Base-by-base conservation (phyloP, 2,329 filamentous ascomycete genomes). In the Aspergillus chevalieri region DNA sequence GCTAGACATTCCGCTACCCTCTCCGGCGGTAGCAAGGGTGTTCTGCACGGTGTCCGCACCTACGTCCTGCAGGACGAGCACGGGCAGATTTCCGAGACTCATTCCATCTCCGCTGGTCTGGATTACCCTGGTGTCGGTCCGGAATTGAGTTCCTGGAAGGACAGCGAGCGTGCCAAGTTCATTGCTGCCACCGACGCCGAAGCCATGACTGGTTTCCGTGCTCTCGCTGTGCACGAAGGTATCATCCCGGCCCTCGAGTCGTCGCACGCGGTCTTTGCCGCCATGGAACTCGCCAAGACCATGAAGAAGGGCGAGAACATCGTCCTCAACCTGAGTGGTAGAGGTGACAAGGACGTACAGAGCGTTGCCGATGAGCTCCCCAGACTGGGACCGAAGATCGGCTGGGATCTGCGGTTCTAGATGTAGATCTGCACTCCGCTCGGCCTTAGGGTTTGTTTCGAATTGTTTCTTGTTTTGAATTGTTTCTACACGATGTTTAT, bases 261-360 rank as follows among this genome's bases (percentile, higher is more conserved):
- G 6, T 87, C 90, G 1, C 93, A 98, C 74, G 93, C 91, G 21
- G 83, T 98, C 63, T 96, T 80, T 61, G 93, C 91, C 12, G 91
- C 88, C 9, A 75, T 97, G 51, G 83, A 97, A 74, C 74, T 97
- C 51, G 92, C 92, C 53, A 96, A 95, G 83, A 89, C 85, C 50
- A 91, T 96, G 89, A 79, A 80, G 58, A 88, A 90, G 75, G 90
- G 82, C 47, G 76, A 96, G 73, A 90, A 97, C 64, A 75, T 98
- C 24, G 92, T 98, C 52, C 91, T 98, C 55, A 97, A 92, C 73
- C 70, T 98, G 34, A 94, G 87, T 65, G 93, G 93, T 7, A 79
- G 93, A 60, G 93, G 93, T 55, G 93, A 98, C 73, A 98, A 98
- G 82, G 93, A 98, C 66, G 93, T 98, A 51, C 91, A 98, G 81